phyloP scores from a whole-genome alignment of 805 yeast species.

The Yarrowia porcina region DNA sequence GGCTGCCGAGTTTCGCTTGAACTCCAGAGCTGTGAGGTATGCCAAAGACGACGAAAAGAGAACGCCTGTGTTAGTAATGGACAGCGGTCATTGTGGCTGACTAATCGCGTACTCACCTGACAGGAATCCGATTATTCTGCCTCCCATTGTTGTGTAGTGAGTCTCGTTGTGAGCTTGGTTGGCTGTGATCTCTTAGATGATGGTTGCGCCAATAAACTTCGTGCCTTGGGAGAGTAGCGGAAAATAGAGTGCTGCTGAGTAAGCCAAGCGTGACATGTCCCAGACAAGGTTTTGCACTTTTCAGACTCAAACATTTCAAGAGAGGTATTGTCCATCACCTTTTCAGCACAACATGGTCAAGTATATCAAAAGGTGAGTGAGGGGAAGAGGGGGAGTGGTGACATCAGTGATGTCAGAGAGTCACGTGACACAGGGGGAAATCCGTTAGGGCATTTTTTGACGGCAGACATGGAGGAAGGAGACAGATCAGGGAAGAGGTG shows the following conservation, averaged over 20 bases:
- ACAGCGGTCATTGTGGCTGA: no score
- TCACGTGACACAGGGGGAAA: background rate
- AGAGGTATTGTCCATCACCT: slow-evolving; percentile 5
- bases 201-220: slow-evolving; percentile 21
- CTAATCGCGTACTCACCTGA: slow-evolving; percentile 51
- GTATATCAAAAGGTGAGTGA: slow-evolving; percentile 16
- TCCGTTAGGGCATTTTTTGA: no score
- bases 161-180: background rate
- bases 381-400: background rate
- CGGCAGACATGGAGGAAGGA: background rate
- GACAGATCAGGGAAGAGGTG: background rate
- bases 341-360: slow-evolving; percentile 25
- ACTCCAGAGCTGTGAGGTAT: slow-evolving; percentile 57
- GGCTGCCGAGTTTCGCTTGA: slow-evolving; percentile 47
- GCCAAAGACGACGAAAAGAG: slow-evolving; percentile 58
- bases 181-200: background rate
- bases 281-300: slow-evolving; percentile 18
- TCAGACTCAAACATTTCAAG: background rate
- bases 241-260: background rate
- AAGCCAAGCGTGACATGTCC: background rate
- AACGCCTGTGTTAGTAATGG: slow-evolving; percentile 48
- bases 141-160: slow-evolving; percentile 7
- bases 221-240: background rate
- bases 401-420: background rate
- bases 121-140: slow-evolving; percentile 52